A percentile compares a stretch with the other conserved stretches of the same genome.
Evolutionary conservation across 1,284 basidiomycete genomes (phyloP).

Genomic region (Puccinia novopanici): DNA sequence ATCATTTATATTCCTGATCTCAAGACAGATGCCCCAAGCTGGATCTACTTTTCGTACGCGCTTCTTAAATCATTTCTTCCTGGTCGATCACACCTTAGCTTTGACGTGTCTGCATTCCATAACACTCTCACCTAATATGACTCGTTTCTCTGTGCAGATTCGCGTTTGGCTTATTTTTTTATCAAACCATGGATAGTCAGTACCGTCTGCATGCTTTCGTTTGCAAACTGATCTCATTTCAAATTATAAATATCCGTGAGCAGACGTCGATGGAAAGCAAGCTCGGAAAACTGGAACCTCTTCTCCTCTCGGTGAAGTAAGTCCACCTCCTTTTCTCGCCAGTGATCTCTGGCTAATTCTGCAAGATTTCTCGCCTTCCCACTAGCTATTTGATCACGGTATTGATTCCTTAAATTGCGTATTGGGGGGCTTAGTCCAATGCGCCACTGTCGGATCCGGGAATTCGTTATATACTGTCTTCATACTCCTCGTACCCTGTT

Average conservation of each 20-base stretch:
- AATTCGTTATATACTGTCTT: conserved; percentile 49
- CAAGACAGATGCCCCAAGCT: conserved; percentile 33
- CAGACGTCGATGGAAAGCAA: conserved; percentile 51
- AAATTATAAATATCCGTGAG: neutral
- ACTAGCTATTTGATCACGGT: conserved; percentile 47
- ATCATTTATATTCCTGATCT: conserved; percentile 38
- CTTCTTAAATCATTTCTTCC: neutral
- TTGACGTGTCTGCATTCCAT: neutral
- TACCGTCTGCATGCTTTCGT: neutral
- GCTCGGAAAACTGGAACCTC: conserved; percentile 47
- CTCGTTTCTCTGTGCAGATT: conserved; percentile 16
- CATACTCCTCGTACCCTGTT: conserved; percentile 43
- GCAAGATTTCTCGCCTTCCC: neutral
- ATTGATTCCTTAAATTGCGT: conserved; percentile 49
- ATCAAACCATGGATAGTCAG: conserved; percentile 50
- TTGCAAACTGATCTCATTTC: neutral
- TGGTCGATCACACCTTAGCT: neutral
- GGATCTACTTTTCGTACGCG: conserved; percentile 48
- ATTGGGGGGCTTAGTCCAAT: conserved; percentile 46
- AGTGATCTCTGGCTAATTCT: neutral
- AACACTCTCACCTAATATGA: too few species aligned
- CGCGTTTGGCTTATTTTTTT: conserved; percentile 42
- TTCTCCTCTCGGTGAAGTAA: conserved; percentile 46
- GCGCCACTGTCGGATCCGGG: conserved; percentile 34
- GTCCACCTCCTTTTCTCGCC: neutral